Evolutionary conservation across 1,284 basidiomycete species (phyloP).

Genomic region (Grifola frondosa): DNA sequence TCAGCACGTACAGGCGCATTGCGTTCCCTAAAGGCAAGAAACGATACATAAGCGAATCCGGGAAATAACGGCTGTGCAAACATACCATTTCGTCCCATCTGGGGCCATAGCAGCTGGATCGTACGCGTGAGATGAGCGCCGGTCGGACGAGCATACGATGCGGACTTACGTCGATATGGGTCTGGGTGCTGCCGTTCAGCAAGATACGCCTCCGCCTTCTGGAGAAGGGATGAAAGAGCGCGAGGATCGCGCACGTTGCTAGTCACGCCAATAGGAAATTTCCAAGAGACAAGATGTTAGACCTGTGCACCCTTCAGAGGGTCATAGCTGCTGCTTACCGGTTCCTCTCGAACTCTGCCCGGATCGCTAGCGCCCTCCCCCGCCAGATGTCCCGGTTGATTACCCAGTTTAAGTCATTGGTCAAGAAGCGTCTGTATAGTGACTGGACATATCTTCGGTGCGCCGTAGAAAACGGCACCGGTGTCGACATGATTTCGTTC

Average conservation of each 20-base stretch:
- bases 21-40: constrained; percentile 55
- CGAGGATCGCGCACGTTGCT: constrained; percentile 89
- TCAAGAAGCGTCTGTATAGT: constrained; percentile 85
- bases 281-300: background rate
- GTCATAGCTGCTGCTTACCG: no score
- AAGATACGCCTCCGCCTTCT: constrained; percentile 79
- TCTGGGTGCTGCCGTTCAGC: constrained; percentile 79
- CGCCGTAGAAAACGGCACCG: constrained; percentile 68
- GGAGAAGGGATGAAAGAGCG: constrained; percentile 77
- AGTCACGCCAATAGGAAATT: constrained; percentile 6
- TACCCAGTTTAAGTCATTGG: constrained; percentile 87
- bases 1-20: constrained; percentile 66
- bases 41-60: constrained; percentile 11
- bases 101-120: constrained; percentile 69
- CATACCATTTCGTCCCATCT: constrained; percentile 88
- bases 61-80: constrained; percentile 22
- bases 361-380: constrained; percentile 77
- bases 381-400: constrained; percentile 86
- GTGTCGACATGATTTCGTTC: constrained; percentile 29
- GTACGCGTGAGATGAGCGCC: constrained; percentile 18
- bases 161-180: constrained; percentile 82
- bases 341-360: constrained; percentile 91
- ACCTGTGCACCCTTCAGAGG: no score
- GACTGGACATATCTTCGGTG: constrained; percentile 89
- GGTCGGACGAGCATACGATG: background rate